Evolutionary conservation across 345 rosid genomes (phyloP).

Genomic region (Acer saccharum): DNA sequence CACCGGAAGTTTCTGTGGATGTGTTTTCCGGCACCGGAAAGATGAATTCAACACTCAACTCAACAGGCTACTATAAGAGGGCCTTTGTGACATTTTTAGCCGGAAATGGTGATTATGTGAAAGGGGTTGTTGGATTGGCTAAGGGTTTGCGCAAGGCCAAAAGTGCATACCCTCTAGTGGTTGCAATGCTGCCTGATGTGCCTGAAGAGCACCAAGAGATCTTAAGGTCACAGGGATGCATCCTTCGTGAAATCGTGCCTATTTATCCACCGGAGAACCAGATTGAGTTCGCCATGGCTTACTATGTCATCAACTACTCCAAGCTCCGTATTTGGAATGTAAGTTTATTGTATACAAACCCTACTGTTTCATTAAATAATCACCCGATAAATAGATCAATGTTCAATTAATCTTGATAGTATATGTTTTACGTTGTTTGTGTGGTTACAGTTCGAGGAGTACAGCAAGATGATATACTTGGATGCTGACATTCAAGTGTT

Average conservation of each 20-base stretch:
- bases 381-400: no score
- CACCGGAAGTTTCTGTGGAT: constrained; percentile 44
- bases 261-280: constrained; percentile 71
- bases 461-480: constrained; percentile 74
- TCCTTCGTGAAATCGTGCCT: constrained; percentile 66
- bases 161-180: constrained; percentile 70
- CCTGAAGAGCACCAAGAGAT: constrained; percentile 72
- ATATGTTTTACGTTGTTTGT: neutral
- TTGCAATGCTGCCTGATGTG: constrained; percentile 82
- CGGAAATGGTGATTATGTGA: constrained; percentile 70
- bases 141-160: constrained; percentile 73
- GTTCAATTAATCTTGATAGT: no score
- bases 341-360: constrained; percentile 20
- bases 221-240: constrained; percentile 67
- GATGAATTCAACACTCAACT: constrained; percentile 23
- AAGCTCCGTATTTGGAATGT: constrained; percentile 90
- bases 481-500: constrained; percentile 86
- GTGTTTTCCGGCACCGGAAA: constrained; percentile 28
- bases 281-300: constrained; percentile 72
- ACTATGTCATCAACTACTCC: constrained; percentile 83
- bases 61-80: constrained; percentile 29
- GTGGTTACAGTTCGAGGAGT: constrained; percentile 57
- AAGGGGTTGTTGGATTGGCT: constrained; percentile 79
- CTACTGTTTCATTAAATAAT: no score
- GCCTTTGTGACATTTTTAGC: constrained; percentile 79